Conservation (phyloP, 495 filamentous ascomycete genomes). For the Daldinia childiae region DNA sequence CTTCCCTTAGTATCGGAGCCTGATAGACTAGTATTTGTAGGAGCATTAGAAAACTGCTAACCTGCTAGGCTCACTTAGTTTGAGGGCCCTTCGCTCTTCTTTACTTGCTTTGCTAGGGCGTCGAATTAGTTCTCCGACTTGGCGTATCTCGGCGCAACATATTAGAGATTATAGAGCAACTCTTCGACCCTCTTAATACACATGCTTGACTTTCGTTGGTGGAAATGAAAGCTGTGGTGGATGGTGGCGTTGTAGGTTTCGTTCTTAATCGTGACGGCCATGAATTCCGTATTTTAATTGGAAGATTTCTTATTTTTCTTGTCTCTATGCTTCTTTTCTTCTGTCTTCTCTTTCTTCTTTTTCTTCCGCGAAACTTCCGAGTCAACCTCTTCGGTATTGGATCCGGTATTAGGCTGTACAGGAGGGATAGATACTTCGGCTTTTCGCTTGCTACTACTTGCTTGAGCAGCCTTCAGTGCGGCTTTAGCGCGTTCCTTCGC, state of each 20-base stretch:
- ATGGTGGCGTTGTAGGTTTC: not conserved
- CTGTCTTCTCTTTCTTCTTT: constrained; percentile 31
- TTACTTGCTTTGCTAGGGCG: not conserved
- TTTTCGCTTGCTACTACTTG: constrained; percentile 52
- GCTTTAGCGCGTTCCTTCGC: constrained; percentile 58
- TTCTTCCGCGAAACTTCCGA: constrained; percentile 44
- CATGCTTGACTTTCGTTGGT: not conserved
- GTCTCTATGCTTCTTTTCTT: constrained; percentile 33
- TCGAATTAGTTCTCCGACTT: not conserved
- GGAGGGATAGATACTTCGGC: constrained; percentile 43
- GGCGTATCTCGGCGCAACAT: not conserved
- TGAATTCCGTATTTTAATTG: constrained; percentile 2
- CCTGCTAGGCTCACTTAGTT: not conserved
- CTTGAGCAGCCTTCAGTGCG: constrained; percentile 46
- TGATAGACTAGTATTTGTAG: not conserved
- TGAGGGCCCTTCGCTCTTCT: not conserved
- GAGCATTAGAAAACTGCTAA: not conserved
- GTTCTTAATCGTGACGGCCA: not conserved
- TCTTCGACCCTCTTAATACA: not conserved
- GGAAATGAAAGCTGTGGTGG: not conserved
- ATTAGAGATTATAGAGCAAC: not conserved
- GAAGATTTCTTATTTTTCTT: constrained; percentile 37
- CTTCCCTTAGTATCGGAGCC: not conserved
- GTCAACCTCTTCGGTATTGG: constrained; percentile 31
- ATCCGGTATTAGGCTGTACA: constrained; percentile 28